phyloP scores from a whole-genome alignment of 2,329 filamentous ascomycete genomes.

The Monosporascus sp. region DNA sequence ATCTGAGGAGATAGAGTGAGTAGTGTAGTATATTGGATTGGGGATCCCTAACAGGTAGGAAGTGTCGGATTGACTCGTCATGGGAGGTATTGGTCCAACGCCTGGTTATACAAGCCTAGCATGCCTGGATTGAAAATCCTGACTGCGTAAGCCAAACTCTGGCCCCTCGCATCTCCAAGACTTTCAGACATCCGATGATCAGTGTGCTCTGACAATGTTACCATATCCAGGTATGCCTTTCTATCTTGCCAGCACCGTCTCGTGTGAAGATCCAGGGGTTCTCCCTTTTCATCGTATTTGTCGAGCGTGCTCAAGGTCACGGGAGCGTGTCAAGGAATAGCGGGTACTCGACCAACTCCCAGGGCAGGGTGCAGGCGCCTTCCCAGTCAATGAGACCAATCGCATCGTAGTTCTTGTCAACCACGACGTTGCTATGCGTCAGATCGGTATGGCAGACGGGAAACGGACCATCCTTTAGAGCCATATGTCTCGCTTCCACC shows the following conservation, averaged over 20 bases:
- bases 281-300: neutral
- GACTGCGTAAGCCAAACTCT: neutral
- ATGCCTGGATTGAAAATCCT: neutral
- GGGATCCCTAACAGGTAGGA: too few species aligned
- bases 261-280: neutral
- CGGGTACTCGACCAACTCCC: neutral
- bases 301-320: neutral
- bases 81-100: neutral
- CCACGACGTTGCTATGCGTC: neutral
- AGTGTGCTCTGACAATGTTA: neutral
- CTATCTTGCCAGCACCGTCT: neutral
- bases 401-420: neutral
- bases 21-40: too few species aligned
- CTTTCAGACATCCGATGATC: neutral
- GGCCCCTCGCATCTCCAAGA: neutral
- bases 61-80: too few species aligned
- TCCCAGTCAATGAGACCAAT: neutral
- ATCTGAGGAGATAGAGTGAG: too few species aligned
- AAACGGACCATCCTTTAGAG: neutral
- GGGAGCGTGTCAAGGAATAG: neutral
- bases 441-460: neutral
- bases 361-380: neutral
- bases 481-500: neutral
- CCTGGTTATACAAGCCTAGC: neutral
- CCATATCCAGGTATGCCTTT: neutral